These are phyloP conservation scores for Ganoderma leucocontextum DNA, from an alignment of 1,284 basidiomycete species.

Conservation along the genomic window DNA sequence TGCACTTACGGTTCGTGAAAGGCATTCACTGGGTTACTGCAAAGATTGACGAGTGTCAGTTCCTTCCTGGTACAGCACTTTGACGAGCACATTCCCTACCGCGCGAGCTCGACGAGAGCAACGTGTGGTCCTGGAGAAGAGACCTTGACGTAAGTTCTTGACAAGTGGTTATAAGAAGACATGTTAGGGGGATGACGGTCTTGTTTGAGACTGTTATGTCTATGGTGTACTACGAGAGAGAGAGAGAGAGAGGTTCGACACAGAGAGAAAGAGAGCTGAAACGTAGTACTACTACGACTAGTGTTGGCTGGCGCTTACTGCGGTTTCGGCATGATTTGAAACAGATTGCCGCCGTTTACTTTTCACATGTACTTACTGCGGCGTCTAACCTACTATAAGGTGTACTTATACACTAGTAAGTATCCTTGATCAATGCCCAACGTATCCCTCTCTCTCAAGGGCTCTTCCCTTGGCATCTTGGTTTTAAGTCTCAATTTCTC, in stretches of 20 bases:
- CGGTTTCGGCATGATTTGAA: no score
- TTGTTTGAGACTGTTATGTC: background rate
- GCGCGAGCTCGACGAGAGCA: constrained; percentile 59
- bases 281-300: no score
- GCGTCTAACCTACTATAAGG: no score
- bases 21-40: constrained; percentile 79
- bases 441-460: no score
- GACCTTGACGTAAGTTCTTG: constrained; percentile 60
- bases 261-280: no score
- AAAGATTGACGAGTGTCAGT: background rate
- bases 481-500: no score
- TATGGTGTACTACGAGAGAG: background rate
- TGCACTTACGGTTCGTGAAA: constrained; percentile 65
- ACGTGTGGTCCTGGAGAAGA: constrained; percentile 62
- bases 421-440: no score
- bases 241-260: background rate
- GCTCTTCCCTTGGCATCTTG: no score
- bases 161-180: constrained; percentile 32
- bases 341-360: no score
- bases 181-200: background rate
- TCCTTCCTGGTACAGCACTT: background rate
- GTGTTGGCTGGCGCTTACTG: no score
- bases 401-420: no score
- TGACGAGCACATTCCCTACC: constrained; percentile 46
- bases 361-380: no score